These are phyloP conservation scores for Strobilomyces confusus DNA, from an alignment of 768 basidiomycete species.

Conservation along the genomic window DNA sequence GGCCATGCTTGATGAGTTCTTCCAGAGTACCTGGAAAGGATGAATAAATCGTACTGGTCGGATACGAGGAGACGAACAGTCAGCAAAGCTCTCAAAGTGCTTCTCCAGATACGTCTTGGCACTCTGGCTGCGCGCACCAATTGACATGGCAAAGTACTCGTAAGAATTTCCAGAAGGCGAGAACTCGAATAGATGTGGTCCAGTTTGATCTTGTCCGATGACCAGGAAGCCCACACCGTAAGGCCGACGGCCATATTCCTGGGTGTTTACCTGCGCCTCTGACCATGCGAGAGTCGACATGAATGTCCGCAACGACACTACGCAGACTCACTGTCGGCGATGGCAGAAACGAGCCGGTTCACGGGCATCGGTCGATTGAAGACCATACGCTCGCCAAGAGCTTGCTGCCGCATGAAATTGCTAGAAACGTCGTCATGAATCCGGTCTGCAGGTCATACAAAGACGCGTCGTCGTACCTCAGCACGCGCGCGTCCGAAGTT, in stretches of 20 bases:
- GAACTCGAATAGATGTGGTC: constrained; percentile 97
- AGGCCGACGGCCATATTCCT: constrained; percentile 94
- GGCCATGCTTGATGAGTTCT: constrained; percentile 86
- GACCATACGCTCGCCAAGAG: constrained; percentile 91
- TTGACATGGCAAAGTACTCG: constrained; percentile 98
- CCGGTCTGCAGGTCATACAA: background rate
- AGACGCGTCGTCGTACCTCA: constrained; percentile 58
- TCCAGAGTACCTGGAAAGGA: constrained; percentile 58
- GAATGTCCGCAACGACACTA: background rate
- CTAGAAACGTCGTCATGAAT: constrained; percentile 38
- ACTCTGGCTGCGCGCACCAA: constrained; percentile 96
- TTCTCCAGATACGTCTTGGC: constrained; percentile 98
- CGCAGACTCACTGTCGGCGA: constrained; percentile 82
- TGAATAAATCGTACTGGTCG: background rate
- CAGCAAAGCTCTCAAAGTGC: constrained; percentile 81
- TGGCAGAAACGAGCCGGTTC: constrained; percentile 85
- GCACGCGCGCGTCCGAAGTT: constrained; percentile 94
- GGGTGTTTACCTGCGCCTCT: constrained; percentile 99
- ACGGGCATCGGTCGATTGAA: constrained; percentile 95
- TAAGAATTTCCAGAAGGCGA: constrained; percentile 96
- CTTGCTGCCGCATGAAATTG: constrained; percentile 99
- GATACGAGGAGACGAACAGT: constrained; percentile 53
- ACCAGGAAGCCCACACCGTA: constrained; percentile 99
- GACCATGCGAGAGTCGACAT: constrained; percentile 5
- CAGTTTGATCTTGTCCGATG: constrained; percentile 92